These are phyloP conservation scores for Fusarium acutatum DNA, from an alignment of 2,329 filamentous ascomycete genomes.

Conservation along the genomic window DNA sequence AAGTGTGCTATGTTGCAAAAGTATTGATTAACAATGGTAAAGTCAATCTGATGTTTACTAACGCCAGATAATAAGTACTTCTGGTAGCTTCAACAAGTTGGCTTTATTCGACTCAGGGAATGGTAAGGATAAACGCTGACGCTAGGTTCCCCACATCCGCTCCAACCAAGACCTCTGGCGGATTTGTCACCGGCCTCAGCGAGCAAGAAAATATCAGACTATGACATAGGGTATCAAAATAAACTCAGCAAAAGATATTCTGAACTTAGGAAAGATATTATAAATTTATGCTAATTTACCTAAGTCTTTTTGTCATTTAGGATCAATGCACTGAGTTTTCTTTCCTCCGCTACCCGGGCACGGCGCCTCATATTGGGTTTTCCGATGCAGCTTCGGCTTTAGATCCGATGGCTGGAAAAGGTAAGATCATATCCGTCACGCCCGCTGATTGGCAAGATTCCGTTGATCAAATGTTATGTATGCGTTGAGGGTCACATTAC, in stretches of 20 bases:
- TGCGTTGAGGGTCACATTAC: background rate
- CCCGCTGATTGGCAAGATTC: background rate
- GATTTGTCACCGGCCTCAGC: background rate
- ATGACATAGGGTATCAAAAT: background rate
- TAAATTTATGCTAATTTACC: background rate
- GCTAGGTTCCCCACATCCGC: conserved; percentile 1
- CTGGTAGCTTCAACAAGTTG: background rate
- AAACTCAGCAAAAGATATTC: background rate
- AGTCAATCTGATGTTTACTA: background rate
- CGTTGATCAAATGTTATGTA: background rate
- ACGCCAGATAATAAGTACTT: background rate
- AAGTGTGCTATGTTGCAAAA: background rate
- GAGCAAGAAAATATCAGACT: background rate
- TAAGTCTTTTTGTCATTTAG: background rate
- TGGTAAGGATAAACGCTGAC: background rate
- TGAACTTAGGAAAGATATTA: background rate
- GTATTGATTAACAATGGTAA: background rate
- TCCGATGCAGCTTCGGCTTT: conserved; percentile 8
- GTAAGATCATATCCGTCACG: background rate
- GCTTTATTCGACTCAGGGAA: background rate
- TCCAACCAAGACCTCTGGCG: background rate
- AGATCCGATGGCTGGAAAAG: conserved; percentile 11
- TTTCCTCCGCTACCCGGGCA: background rate
- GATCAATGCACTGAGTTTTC: background rate
- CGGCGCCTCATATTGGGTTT: background rate